Percentiles rank a stretch among this genome's conserved stretches.
Conservation (phyloP, 352 stramenopile genomes). For the Pythium guiyangense region DNA sequence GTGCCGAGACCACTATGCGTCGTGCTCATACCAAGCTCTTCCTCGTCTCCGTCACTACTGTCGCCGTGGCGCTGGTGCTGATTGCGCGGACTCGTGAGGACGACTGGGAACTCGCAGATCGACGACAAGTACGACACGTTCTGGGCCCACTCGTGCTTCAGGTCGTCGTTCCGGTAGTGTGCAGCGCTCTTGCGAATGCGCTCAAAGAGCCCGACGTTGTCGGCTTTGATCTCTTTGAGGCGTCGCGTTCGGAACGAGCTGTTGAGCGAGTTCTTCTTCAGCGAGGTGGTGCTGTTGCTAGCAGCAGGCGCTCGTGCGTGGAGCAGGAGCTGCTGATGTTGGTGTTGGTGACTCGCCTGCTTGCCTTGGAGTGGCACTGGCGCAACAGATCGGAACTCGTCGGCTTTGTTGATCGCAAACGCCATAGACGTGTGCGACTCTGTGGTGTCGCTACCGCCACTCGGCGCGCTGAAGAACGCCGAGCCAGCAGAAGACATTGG, state of each 20-base stretch:
- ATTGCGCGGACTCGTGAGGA: conserved; percentile 11
- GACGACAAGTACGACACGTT: conserved; percentile 69
- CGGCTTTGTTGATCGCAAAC: conserved; percentile 18
- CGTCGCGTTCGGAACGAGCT: conserved; percentile 39
- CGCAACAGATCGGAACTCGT: conserved; percentile 40
- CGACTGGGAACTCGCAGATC: conserved; percentile 58
- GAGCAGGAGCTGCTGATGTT: neutral
- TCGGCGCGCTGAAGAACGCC: too few species aligned
- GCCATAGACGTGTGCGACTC: neutral
- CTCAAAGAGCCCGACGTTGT: conserved; percentile 52
- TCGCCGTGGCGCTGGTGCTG: neutral
- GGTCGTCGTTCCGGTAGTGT: conserved; percentile 56
- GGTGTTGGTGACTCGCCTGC: conserved; percentile 2
- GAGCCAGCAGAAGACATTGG: neutral
- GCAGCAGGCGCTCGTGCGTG: neutral
- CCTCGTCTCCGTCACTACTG: neutral
- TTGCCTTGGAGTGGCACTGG: conserved; percentile 14
- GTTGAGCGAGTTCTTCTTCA: conserved; percentile 34
- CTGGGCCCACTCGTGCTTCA: conserved; percentile 60
- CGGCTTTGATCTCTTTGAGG: conserved; percentile 58
- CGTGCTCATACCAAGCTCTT: neutral
- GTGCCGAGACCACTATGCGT: neutral
- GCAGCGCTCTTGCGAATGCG: conserved; percentile 56
- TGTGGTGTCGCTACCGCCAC: neutral
- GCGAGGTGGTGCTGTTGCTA: conserved; percentile 11